These are phyloP conservation scores for Tricholoma saponaceum DNA, from an alignment of 768 basidiomycete species.

Conservation along the genomic window DNA sequence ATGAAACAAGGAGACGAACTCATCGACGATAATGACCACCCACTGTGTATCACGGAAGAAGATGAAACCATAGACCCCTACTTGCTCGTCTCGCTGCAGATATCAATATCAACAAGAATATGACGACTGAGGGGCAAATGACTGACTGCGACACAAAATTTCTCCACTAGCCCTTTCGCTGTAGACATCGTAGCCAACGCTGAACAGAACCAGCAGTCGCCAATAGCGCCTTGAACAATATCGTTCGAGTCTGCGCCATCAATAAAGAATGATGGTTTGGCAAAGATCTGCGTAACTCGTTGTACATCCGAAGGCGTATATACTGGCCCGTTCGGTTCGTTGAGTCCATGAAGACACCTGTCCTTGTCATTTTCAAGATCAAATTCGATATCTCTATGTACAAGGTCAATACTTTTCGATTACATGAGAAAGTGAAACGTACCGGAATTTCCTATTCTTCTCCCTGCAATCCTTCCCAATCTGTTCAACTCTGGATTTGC, in stretches of 20 bases:
- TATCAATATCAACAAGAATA: constrained; percentile 1
- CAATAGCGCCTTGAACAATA: constrained; percentile 45
- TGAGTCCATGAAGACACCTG: constrained; percentile 37
- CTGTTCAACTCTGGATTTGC: too few relatives aligned
- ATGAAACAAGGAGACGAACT: constrained; percentile 36
- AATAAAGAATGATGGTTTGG: constrained; percentile 45
- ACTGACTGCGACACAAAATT: constrained; percentile 47
- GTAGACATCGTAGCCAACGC: constrained; percentile 48
- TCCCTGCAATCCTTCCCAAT: constrained; percentile 43
- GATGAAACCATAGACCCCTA: constrained; percentile 54
- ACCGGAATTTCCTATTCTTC: constrained; percentile 52
- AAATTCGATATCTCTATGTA: constrained; percentile 46
- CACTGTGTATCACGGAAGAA: constrained; percentile 51
- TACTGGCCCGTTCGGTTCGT: not conserved
- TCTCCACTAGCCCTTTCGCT: constrained; percentile 40
- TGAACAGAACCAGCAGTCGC: constrained; percentile 52
- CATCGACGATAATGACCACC: constrained; percentile 53
- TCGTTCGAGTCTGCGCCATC: constrained; percentile 40
- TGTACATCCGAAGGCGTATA: constrained; percentile 35
- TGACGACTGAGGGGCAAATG: not conserved
- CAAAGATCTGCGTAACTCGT: constrained; percentile 49
- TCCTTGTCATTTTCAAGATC: too few relatives aligned
- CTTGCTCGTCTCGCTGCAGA: constrained; percentile 41
- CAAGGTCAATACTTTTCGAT: not conserved
- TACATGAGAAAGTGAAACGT: not conserved